Conservation (phyloP, 352 stramenopile species). For the Phytophthora lateralis region DNA sequence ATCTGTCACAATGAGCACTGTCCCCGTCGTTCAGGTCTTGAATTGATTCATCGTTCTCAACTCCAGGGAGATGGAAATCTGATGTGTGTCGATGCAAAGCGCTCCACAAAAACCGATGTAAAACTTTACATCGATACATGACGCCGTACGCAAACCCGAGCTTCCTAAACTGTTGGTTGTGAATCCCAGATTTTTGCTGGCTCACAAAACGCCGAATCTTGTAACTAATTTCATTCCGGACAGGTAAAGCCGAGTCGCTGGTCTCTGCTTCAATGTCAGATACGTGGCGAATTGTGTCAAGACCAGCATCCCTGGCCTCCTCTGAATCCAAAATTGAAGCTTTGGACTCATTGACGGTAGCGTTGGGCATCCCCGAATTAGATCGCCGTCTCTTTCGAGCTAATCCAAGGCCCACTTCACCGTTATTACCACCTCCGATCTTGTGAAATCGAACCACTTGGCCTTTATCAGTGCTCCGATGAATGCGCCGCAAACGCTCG, state of each 20-base stretch:
- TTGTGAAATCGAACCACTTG: conserved; percentile 60
- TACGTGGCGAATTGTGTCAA: conserved; percentile 18
- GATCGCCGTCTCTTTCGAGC: conserved; percentile 32
- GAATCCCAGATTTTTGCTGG: conserved; percentile 55
- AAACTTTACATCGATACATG: conserved; percentile 83
- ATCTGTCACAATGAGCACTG: neutral
- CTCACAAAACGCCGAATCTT: conserved; percentile 72
- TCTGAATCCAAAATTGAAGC: conserved; percentile 7
- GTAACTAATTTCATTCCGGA: conserved; percentile 61
- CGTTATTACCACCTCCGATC: conserved; percentile 44
- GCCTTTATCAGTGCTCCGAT: conserved; percentile 61
- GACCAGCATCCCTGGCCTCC: neutral
- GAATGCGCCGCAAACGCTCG: conserved; percentile 71
- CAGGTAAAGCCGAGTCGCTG: conserved; percentile 5
- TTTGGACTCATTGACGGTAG: conserved; percentile 2
- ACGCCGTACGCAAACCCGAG: conserved; percentile 83
- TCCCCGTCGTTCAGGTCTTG: conserved; percentile 42
- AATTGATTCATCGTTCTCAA: conserved; percentile 47
- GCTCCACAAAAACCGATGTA: conserved; percentile 78
- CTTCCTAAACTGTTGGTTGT: conserved; percentile 74
- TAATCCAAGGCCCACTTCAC: conserved; percentile 23
- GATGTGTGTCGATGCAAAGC: conserved; percentile 56
- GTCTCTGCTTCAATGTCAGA: conserved; percentile 21
- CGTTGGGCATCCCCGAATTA: conserved; percentile 1
- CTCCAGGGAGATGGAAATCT: conserved; percentile 43